Evolutionary conservation across 805 yeast species (phyloP), one percentile per base, ranked within the genome.

Genomic region (Yamadazyma sp.): DNA sequence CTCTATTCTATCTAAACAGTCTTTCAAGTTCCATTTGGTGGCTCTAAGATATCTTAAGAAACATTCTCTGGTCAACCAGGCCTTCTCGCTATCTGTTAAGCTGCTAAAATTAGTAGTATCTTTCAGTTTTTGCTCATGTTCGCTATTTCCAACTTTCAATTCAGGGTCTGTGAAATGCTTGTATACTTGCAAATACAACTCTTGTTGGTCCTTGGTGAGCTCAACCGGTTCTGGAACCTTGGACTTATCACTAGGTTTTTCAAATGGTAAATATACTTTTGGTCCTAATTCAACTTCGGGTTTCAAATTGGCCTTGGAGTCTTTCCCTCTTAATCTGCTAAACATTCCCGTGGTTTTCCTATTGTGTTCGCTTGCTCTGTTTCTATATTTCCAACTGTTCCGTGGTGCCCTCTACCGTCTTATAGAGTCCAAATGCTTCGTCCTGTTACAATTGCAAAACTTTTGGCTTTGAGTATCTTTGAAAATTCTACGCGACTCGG

Each of bases 11-110:
- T 73, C 73, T 32, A 80, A 80, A 25, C 94, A 85, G 9, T 82
- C 86, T 19, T 70, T 60, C 1, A 70, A 71, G 20, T 75, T 70
- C 98, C 98, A 93, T 57, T 87, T 91, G 16, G 96, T 84, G 16
- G 98, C 99, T 37, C 97, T 75, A 36, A 91, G 65, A 56, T 93
- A 93, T 55, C 99, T 76, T 50, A 87, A 60, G 39, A 93, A 70
- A 56, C 98, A 93, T 57, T 93, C 98, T 49, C 83, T 75, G 2
- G 97, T 85, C 37, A 93, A 68, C 98, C 98, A 93, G 0, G 95
- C 82, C 57, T 79, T 83, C 58, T 93, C 98, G 29, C 65, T 56
- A 5, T 44, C 52, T 5, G 56, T 50, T 20, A 62, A 40, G 8
- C 4, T 7, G 3, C 37, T 36, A 7, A 48, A 49, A 30, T 47